A percentile compares a stretch with the other conserved stretches of the same genome.
These are phyloP conservation scores for Gossypium davidsonii DNA, from an alignment of 441 rosid species.

Conservation along the genomic window DNA sequence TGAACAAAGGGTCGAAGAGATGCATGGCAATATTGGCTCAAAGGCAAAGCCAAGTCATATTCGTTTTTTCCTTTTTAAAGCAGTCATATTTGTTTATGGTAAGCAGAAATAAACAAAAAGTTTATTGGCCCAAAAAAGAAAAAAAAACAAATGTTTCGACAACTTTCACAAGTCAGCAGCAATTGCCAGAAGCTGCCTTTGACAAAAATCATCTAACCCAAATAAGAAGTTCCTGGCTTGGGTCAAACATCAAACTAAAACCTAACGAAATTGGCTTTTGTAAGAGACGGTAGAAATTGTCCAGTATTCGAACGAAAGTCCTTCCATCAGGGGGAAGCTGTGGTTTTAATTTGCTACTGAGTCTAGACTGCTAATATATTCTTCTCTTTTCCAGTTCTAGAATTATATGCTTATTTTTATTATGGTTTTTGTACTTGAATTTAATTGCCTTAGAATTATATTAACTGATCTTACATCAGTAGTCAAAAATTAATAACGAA, in stretches of 20 bases:
- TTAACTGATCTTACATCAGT: neutral
- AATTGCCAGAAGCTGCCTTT: neutral
- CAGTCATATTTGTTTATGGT: neutral
- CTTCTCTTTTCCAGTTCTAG: neutral
- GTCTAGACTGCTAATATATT: neutral
- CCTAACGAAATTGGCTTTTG: no score
- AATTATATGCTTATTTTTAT: neutral
- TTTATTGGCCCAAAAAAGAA: no score
- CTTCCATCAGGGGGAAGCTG: neutral
- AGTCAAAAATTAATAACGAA: neutral
- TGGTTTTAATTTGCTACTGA: neutral
- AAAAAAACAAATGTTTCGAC: neutral
- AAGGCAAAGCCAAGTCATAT: neutral
- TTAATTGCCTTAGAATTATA: neutral
- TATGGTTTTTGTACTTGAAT: neutral
- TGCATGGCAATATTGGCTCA: neutral
- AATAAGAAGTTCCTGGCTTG: neutral
- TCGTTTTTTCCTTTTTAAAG: neutral
- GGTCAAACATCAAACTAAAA: neutral
- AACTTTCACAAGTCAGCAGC: neutral
- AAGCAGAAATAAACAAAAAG: neutral
- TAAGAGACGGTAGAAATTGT: no score
- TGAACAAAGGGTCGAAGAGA: neutral
- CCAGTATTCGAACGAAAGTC: no score
- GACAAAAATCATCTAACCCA: neutral